Conservation (phyloP, 2,329 filamentous ascomycete genomes). For the Ophiostoma angusticollis region DNA sequence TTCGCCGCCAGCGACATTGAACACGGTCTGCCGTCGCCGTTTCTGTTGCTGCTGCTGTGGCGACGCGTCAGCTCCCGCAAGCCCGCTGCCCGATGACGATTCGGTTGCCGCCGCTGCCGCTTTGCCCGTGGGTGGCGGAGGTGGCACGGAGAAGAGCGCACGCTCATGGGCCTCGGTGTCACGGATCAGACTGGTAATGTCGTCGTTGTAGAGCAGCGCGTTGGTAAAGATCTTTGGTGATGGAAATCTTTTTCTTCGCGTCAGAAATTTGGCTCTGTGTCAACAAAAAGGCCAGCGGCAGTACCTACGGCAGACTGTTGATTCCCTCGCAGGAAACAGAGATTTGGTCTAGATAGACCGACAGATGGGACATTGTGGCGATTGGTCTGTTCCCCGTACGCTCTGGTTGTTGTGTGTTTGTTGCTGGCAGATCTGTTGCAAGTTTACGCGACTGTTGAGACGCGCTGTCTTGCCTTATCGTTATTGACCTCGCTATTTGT, state of each 20-base stretch:
- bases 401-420: not conserved
- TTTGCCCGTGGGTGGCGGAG: constrained; percentile 40
- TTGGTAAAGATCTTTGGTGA: constrained; percentile 92
- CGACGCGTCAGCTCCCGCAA: constrained; percentile 17
- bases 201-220: constrained; percentile 72
- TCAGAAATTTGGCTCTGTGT: not conserved
- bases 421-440: not conserved
- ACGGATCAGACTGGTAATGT: constrained; percentile 88
- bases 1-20: constrained; percentile 51
- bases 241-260: constrained; percentile 57
- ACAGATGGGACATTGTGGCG: constrained; percentile 51
- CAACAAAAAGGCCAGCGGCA: not conserved
- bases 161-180: constrained; percentile 92
- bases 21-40: constrained; percentile 48
- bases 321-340: constrained; percentile 64
- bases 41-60: constrained; percentile 31
- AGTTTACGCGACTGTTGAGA: constrained; percentile 2
- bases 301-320: constrained; percentile 54
- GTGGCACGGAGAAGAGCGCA: constrained; percentile 84
- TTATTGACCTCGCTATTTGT: not conserved
- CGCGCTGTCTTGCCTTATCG: constrained; percentile 6
- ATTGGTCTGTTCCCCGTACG: not conserved
- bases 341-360: constrained; percentile 65
- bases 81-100: not conserved
- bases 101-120: not conserved